Conservation (phyloP, 176 grass and related monocot species). For the Cenchrus purpureus region DNA sequence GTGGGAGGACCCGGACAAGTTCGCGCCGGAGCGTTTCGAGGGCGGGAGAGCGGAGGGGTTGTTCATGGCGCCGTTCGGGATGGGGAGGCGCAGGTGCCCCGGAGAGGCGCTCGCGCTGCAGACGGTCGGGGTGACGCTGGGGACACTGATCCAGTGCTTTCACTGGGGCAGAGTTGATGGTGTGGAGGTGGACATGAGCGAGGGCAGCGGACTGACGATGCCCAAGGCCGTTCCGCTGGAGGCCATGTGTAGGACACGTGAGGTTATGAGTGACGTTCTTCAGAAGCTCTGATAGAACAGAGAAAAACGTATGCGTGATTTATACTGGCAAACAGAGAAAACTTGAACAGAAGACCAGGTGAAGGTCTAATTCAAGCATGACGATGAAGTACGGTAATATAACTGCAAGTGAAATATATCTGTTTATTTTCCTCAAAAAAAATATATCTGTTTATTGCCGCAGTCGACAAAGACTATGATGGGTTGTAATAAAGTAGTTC, state of each 20-base stretch:
- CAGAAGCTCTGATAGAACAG: slow-evolving; percentile 14
- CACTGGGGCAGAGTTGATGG: slow-evolving; percentile 8
- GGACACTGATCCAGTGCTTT: no score
- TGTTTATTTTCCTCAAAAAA: not conserved
- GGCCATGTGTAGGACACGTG: slow-evolving; percentile 35
- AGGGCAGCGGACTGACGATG: slow-evolving; percentile 29
- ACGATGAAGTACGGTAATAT: not conserved
- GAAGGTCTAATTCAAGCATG: not conserved
- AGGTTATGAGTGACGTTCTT: slow-evolving; percentile 17
- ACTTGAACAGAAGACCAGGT: not conserved
- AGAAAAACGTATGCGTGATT: not conserved
- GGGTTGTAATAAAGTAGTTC: not conserved
- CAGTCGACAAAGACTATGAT: not conserved
- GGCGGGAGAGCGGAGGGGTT: not conserved
- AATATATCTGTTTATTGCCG: not conserved
- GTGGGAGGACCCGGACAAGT: slow-evolving; percentile 29
- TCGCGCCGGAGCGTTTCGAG: slow-evolving; percentile 62
- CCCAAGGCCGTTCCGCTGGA: slow-evolving; percentile 47
- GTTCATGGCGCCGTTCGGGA: slow-evolving; percentile 56
- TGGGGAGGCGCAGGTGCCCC: slow-evolving; percentile 57
- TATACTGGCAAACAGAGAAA: not conserved
- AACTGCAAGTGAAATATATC: not conserved
- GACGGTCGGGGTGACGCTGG: not conserved
- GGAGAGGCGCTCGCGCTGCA: slow-evolving; percentile 40
- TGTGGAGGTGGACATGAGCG: slow-evolving; percentile 54